Conservation (phyloP, 441 rosid genomes). For the Croton setiger region DNA sequence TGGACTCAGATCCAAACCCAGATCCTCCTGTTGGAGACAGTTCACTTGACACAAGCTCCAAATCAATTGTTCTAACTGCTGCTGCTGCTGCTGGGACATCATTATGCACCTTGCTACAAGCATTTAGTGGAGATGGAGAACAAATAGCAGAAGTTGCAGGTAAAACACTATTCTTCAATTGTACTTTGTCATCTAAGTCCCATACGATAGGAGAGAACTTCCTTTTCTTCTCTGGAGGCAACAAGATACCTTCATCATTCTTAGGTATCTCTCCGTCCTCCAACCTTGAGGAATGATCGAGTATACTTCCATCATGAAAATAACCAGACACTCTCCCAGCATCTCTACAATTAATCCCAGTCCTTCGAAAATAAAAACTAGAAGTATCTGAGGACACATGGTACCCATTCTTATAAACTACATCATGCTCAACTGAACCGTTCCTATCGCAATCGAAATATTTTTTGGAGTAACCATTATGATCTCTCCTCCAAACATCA, state of each 20-base stretch:
- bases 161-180: slow-evolving; percentile 27
- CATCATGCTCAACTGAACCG: slow-evolving; percentile 22
- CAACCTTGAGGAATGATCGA: slow-evolving; percentile 11
- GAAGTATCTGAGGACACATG: slow-evolving; percentile 15
- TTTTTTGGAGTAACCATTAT: slow-evolving; percentile 19
- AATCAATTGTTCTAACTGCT: neutral
- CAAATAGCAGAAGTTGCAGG: slow-evolving; percentile 9
- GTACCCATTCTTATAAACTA: slow-evolving; percentile 22
- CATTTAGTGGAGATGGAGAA: slow-evolving; percentile 20
- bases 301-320: neutral
- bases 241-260: slow-evolving; percentile 30
- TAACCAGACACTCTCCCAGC: slow-evolving; percentile 16
- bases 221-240: slow-evolving; percentile 52
- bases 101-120: slow-evolving; percentile 8
- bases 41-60: slow-evolving; percentile 23
- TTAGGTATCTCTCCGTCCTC: slow-evolving; percentile 20
- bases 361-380: slow-evolving; percentile 14
- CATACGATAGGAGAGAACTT: slow-evolving; percentile 47
- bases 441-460: slow-evolving; percentile 31
- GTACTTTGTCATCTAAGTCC: slow-evolving; percentile 39
- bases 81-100: slow-evolving; percentile 1
- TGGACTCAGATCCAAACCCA: neutral
- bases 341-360: slow-evolving; percentile 18
- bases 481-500: slow-evolving; percentile 41
- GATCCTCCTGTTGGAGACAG: slow-evolving; percentile 2